Evolutionary conservation across 1,284 basidiomycete genomes (phyloP), one percentile per base, ranked within the genome.

Genomic region (Chalciporus sp.): DNA sequence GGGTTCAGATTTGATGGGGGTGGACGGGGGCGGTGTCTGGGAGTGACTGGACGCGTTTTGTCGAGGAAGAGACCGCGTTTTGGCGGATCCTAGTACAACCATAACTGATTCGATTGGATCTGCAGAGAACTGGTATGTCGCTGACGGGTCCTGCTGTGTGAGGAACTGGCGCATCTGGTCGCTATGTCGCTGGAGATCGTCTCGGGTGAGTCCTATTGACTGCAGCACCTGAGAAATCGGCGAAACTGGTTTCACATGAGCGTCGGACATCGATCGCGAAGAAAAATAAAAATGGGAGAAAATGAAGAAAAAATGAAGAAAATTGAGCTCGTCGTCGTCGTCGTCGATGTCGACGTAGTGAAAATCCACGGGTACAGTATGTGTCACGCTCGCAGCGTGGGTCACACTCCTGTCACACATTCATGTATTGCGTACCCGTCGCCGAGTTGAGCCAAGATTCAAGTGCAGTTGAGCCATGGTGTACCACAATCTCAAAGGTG

Each of bases 401-500:
- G 62, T 65, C 60, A 66, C 62, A 47, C 64, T 53, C 26, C 41
- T 46, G 62, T 66, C 62, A 68, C 64, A 48, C 17, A 9, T 10
- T 58, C 66, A 68, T 64, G 66, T 62, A 56, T 9, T 4, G 19
- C 42, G 45, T 53, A 65, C 58, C n/a, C 33, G 23, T 23, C 23
- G 23, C 23, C 37, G 19, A 16, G 11, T 10, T 19, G 48, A n/a
- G 20, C 27, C 23, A 11, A n/a, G n/a, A n/a, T n/a, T n/a, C n/a
- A n/a, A 7, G 16, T 16, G 23, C 41, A 17, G 41, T 27, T 41
- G 60, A 55, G 58, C 53, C 61, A 92, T 92, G 88, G 85, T 87
- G 51, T 92, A 94, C 71, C 90, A 94, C 70, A 96, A 95, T 77
- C 82, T 96, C 67, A 96, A 96, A 78, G 89, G 94, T 91, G 60